phyloP scores from a whole-genome alignment of 2,329 filamentous ascomycete genomes.

The Fusarium xylarioides region DNA sequence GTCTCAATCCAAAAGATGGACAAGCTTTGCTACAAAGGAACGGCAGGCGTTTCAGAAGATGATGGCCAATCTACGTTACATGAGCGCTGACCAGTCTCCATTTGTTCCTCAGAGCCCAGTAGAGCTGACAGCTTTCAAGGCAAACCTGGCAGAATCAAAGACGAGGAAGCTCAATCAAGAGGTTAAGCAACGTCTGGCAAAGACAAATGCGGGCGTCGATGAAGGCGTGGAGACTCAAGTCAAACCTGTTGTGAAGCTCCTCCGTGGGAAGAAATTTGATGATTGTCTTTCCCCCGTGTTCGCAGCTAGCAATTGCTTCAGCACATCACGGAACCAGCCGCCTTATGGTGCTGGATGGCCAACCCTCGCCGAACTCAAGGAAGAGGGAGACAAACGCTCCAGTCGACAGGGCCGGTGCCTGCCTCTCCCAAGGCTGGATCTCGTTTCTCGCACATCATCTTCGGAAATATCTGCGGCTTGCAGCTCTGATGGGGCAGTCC shows the following conservation, averaged over 20 bases:
- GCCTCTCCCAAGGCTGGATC: slow-evolving; percentile 45
- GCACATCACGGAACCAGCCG: slow-evolving; percentile 27
- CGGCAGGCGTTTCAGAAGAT: slow-evolving; percentile 49
- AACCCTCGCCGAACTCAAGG: slow-evolving; percentile 48
- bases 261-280: slow-evolving; percentile 41
- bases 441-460: slow-evolving; percentile 15
- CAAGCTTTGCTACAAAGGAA: slow-evolving; percentile 48
- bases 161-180: slow-evolving; percentile 38
- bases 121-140: slow-evolving; percentile 48
- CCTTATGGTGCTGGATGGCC: slow-evolving; percentile 46
- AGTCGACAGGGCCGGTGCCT: slow-evolving; percentile 42
- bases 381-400: slow-evolving; percentile 46
- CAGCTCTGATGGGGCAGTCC: slow-evolving; percentile 38
- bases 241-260: slow-evolving; percentile 28
- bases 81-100: slow-evolving; percentile 50
- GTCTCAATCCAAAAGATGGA: slow-evolving; percentile 53
- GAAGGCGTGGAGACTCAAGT: background rate
- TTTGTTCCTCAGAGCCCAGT: slow-evolving; percentile 49
- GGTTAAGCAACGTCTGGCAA: slow-evolving; percentile 37
- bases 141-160: slow-evolving; percentile 42
- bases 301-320: slow-evolving; percentile 47
- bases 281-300: slow-evolving; percentile 49
- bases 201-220: slow-evolving; percentile 23
- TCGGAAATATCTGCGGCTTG: slow-evolving; percentile 11
- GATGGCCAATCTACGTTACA: slow-evolving; percentile 48